These are phyloP conservation scores for Zea luxurians DNA, from an alignment of 176 grass and related monocot genomes.

Conservation along the genomic window DNA sequence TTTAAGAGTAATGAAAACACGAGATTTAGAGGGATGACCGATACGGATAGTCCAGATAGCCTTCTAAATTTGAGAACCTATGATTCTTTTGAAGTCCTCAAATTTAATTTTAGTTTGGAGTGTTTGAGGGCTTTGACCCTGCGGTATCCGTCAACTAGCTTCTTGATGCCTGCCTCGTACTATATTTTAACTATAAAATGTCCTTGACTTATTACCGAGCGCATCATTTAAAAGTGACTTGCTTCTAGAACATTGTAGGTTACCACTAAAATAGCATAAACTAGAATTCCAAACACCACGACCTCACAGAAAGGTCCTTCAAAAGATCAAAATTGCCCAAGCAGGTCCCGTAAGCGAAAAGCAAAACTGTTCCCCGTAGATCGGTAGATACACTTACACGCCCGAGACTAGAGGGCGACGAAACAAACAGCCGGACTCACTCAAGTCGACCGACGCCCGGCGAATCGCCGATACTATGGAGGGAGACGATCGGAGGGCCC, in stretches of 20 bases:
- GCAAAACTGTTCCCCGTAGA: not conserved
- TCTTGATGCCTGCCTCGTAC: too few relatives aligned
- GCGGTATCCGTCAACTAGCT: too few relatives aligned
- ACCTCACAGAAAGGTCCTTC: not conserved
- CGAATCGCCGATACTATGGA: constrained; percentile 26
- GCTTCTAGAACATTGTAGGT: constrained; percentile 5
- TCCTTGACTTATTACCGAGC: too few relatives aligned
- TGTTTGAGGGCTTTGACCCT: too few relatives aligned
- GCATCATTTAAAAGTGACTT: too few relatives aligned
- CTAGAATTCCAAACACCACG: not conserved
- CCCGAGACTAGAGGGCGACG: not conserved
- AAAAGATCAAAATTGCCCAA: not conserved
- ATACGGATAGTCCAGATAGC: too few relatives aligned
- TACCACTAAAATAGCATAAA: not conserved
- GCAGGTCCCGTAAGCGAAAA: not conserved
- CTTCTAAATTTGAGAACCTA: too few relatives aligned
- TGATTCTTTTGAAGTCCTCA: too few relatives aligned
- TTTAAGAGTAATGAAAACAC: too few relatives aligned
- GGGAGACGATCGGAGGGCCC: constrained; percentile 46
- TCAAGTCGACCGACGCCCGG: not conserved
- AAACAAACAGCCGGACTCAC: not conserved
- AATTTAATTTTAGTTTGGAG: too few relatives aligned
- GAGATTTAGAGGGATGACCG: too few relatives aligned
- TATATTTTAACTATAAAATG: too few relatives aligned
- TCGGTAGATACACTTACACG: not conserved